Evolutionary conservation across 495 filamentous ascomycete species (phyloP).

Genomic region (Penicillium verhagenii): DNA sequence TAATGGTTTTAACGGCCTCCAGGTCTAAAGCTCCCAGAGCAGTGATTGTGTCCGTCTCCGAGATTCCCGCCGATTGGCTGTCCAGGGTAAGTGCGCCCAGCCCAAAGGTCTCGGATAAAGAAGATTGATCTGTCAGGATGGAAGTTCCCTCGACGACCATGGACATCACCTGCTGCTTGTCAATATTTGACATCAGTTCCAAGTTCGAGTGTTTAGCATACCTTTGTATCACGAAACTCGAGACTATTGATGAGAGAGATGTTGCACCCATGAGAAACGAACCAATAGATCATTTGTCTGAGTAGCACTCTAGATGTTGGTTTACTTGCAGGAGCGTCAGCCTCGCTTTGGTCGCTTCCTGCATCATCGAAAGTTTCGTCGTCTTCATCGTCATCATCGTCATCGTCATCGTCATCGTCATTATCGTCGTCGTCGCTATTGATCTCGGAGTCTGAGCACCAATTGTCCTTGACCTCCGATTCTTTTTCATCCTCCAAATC

Average conservation of each 20-base stretch:
- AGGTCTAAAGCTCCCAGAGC: not conserved
- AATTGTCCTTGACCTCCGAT: no score
- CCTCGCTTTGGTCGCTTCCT: no score
- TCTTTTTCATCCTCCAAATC: no score
- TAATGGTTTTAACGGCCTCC: not conserved
- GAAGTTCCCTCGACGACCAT: not conserved
- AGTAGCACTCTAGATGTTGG: slow-evolving; percentile 26
- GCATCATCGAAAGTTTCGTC: no score
- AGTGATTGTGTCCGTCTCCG: not conserved
- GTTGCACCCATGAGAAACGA: slow-evolving; percentile 51
- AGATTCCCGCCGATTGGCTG: not conserved
- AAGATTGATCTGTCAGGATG: not conserved
- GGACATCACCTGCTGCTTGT: not conserved
- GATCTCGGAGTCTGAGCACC: not conserved
- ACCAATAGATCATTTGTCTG: slow-evolving; percentile 48
- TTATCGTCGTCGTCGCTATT: not conserved
- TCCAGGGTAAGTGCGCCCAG: not conserved
- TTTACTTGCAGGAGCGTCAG: not conserved
- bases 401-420: not conserved
- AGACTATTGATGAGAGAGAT: slow-evolving; percentile 58
- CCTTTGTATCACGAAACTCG: slow-evolving; percentile 61
- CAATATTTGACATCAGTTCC: slow-evolving; percentile 14
- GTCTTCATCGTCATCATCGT: no score
- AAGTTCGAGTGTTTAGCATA: slow-evolving; percentile 10
- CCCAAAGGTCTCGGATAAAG: not conserved